Conservation (phyloP, 164 flowering plant species). For the Vitis labrusca region DNA sequence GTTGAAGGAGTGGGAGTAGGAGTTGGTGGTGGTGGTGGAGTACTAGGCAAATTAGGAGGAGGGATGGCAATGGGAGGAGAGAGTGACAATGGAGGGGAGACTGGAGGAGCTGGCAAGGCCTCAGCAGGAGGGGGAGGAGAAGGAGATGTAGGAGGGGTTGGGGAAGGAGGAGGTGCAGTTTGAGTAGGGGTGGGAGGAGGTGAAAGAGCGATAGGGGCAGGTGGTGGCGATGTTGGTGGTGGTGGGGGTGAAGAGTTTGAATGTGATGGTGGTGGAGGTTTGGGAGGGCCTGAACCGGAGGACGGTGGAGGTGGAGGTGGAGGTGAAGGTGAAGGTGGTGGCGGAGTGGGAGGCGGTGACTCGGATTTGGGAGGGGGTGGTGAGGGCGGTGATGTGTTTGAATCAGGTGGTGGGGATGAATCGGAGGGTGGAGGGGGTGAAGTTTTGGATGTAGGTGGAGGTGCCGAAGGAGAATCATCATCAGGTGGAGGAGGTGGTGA, state of each 20-base stretch:
- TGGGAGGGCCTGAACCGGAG: neutral
- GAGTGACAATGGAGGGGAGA: constrained; percentile 9
- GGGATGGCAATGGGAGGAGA: constrained; percentile 4
- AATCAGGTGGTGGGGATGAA: neutral
- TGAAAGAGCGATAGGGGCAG: constrained; percentile 2
- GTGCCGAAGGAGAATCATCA: neutral
- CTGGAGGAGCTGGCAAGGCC: constrained; percentile 6
- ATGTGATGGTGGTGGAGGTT: constrained; percentile 10
- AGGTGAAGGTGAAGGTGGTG: constrained; percentile 17
- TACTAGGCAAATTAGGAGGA: neutral
- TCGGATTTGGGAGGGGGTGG: neutral
- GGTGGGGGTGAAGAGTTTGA: constrained; percentile 6
- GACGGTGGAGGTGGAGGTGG: constrained; percentile 16
- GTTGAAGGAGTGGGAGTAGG: neutral
- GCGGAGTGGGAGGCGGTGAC: neutral
- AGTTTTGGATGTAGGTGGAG: neutral
- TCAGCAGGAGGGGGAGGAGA: neutral
- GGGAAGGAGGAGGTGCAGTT: constrained; percentile 3
- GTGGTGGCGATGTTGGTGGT: constrained; percentile 6
- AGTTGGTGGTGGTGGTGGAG: constrained; percentile 5
- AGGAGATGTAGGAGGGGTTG: constrained; percentile 7
- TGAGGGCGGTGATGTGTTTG: constrained; percentile 11
- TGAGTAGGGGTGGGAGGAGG: neutral
- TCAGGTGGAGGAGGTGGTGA: constrained; percentile 12
- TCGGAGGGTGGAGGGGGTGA: neutral